Base-by-base conservation (phyloP, 2,329 filamentous ascomycete genomes). In the Pseudogymnoascus sp. region DNA sequence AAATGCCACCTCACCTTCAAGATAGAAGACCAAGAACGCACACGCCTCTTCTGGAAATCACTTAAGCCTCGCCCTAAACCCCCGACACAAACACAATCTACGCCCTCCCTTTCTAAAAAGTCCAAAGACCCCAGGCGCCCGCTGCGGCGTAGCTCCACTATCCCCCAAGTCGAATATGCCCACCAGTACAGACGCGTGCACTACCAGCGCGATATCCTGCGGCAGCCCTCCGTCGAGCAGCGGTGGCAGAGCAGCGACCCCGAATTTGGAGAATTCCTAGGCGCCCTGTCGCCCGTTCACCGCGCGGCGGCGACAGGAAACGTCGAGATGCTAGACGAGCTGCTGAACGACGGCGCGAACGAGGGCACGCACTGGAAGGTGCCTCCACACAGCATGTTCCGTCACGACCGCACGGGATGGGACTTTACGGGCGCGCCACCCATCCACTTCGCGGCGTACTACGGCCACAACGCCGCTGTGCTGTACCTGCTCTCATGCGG, bases 351-450 rank as follows among this genome's bases (percentile, higher is more conserved):
- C 10, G 46, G 46, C n/a, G 46, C 26, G 10, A 53, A 53, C 4
- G 46, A 53, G 26, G 46, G 46, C 8, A 53, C 46, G 4, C 46
- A 53, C 8, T 53, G 46, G 46, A 53, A 53, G n/a, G 46, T 53
- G 8, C 46, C 46, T 11, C 46, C 46, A 12, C 46, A 53, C 6
- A 53, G 46, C 26, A 53, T 53, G 26, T 53, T 53, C 8, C 46
- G 46, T 3, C 46, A 53, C 1, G 46, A 53, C 2, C 46, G 46
- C 26, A 53, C 46, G 4, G 46, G 46, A 7, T 53, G 46, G 46
- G 46, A 53, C n/a, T 53, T 53, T 33, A 53, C 46, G 4, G 46
- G 46, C n/a, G 46, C 46, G n/a, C 46, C 46, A 33, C 46, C 46
- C 4, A 53, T 53, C n/a, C 46, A 53, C 26, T 53, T 53, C n/a